These are phyloP conservation scores for Pinus albicaulis DNA, from an alignment of 75 land plant species.

Conservation along the genomic window DNA sequence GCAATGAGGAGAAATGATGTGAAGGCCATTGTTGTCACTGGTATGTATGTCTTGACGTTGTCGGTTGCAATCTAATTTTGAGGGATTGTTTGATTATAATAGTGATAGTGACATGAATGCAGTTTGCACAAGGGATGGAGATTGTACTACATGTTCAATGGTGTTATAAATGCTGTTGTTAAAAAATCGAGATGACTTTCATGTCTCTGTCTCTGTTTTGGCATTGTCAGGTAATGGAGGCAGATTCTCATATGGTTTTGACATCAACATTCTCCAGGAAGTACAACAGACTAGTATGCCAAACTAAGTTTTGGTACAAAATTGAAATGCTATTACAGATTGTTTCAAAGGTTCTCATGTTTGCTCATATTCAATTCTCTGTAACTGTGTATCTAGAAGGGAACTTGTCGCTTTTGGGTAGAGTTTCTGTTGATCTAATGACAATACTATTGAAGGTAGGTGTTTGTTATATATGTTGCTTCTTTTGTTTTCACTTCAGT, in stretches of 20 bases:
- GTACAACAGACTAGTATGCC: conserved; percentile 68
- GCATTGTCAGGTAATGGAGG: conserved; percentile 64
- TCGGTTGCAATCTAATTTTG: neutral
- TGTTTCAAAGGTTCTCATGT: neutral
- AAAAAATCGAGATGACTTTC: too few species aligned
- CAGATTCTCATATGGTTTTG: conserved; percentile 96
- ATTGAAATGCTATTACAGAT: neutral
- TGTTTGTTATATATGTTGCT: neutral
- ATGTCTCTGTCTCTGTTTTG: too few species aligned
- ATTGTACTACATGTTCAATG: too few species aligned
- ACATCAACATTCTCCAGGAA: conserved; percentile 62
- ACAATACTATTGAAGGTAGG: conserved; percentile 84
- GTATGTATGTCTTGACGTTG: conserved; percentile 21
- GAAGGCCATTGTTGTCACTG: conserved; percentile 82
- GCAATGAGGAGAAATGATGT: conserved; percentile 73
- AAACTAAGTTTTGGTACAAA: neutral
- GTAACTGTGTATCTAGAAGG: conserved; percentile 43
- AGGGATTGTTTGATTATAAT: neutral
- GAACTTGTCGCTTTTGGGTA: conserved; percentile 49
- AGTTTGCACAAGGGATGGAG: too few species aligned
- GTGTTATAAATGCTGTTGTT: too few species aligned
- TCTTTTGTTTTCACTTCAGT: neutral
- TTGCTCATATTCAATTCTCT: neutral
- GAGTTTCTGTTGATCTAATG: conserved; percentile 79
- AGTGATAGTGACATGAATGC: neutral